A percentile compares a stretch with the other conserved stretches of the same genome.
These are phyloP conservation scores for Colletotrichum caudatum DNA, from an alignment of 2,329 filamentous ascomycete species.

Conservation along the genomic window DNA sequence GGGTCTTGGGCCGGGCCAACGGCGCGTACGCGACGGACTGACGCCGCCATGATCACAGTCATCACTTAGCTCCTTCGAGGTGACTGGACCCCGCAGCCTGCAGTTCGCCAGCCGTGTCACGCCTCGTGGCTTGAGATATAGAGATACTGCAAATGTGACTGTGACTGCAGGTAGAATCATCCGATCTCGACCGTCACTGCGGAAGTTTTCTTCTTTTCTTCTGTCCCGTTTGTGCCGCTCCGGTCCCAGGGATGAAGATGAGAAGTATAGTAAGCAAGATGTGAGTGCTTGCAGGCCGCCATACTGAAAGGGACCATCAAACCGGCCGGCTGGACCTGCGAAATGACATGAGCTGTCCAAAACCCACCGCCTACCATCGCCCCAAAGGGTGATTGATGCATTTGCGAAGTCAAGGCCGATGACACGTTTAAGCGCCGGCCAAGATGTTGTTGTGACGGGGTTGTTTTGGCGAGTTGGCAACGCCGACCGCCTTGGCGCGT, in stretches of 20 bases:
- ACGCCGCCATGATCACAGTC: slow-evolving; percentile 36
- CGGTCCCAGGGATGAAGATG: slow-evolving; percentile 17
- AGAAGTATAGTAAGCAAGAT: slow-evolving; percentile 8
- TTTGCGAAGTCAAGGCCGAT: slow-evolving; percentile 23
- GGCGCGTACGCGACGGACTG: slow-evolving; percentile 54
- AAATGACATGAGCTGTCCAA: slow-evolving; percentile 25
- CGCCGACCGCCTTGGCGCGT: slow-evolving; percentile 6
- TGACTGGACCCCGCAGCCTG: slow-evolving; percentile 23
- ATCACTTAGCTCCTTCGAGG: slow-evolving; percentile 18
- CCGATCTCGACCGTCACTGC: slow-evolving; percentile 29
- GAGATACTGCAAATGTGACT: slow-evolving; percentile 21
- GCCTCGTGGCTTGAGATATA: slow-evolving; percentile 29
- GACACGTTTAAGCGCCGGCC: slow-evolving; percentile 26
- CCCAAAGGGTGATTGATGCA: slow-evolving; percentile 17
- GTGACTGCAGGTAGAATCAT: slow-evolving; percentile 26
- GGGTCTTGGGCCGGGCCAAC: slow-evolving; percentile 47
- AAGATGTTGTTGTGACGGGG: slow-evolving; percentile 15
- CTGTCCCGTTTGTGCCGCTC: not conserved
- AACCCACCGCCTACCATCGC: slow-evolving; percentile 12
- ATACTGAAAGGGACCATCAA: slow-evolving; percentile 27
- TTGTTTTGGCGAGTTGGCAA: slow-evolving; percentile 21
- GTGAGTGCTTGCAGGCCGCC: slow-evolving; percentile 40
- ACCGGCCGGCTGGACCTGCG: slow-evolving; percentile 21
- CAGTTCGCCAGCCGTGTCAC: slow-evolving; percentile 18
- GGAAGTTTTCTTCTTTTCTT: not conserved